These are phyloP conservation scores for Spizellomyces sp. DNA, from an alignment of 192 early-diverging fungal genomes.

Conservation along the genomic window DNA sequence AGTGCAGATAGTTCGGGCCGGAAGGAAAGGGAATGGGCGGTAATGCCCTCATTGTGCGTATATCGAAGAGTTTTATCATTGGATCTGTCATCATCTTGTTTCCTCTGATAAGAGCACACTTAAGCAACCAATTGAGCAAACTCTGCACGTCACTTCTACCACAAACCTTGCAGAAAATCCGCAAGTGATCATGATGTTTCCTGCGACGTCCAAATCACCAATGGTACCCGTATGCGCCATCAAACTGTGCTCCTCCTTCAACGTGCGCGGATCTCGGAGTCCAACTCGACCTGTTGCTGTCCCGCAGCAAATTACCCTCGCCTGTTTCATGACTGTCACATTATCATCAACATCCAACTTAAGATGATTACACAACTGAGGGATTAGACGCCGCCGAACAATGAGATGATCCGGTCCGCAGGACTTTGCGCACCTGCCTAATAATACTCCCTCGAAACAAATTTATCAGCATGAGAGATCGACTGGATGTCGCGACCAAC, in stretches of 20 bases:
- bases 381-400: too few relatives aligned
- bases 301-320: slow-evolving; percentile 65
- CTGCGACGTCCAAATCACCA: slow-evolving; percentile 74
- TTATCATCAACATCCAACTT: slow-evolving; percentile 37
- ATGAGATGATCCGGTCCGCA: background rate
- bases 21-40: slow-evolving; percentile 71
- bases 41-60: slow-evolving; percentile 69
- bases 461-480: slow-evolving; percentile 30
- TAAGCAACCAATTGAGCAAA: background rate
- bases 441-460: slow-evolving; percentile 31
- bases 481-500: slow-evolving; percentile 25
- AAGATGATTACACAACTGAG: background rate
- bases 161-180: slow-evolving; percentile 69
- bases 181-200: slow-evolving; percentile 74
- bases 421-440: slow-evolving; percentile 27
- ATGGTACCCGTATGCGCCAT: slow-evolving; percentile 78
- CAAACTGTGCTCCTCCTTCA: slow-evolving; percentile 63
- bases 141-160: slow-evolving; percentile 6
- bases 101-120: background rate
- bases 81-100: slow-evolving; percentile 71
- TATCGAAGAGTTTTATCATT: slow-evolving; percentile 81
- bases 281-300: slow-evolving; percentile 64
- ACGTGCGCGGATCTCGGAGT: slow-evolving; percentile 66
- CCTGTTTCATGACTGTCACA: slow-evolving; percentile 58
- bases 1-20: slow-evolving; percentile 68